These are phyloP conservation scores for Eucalyptus camaldulensis DNA, from an alignment of 345 rosid species.

Conservation along the genomic window DNA sequence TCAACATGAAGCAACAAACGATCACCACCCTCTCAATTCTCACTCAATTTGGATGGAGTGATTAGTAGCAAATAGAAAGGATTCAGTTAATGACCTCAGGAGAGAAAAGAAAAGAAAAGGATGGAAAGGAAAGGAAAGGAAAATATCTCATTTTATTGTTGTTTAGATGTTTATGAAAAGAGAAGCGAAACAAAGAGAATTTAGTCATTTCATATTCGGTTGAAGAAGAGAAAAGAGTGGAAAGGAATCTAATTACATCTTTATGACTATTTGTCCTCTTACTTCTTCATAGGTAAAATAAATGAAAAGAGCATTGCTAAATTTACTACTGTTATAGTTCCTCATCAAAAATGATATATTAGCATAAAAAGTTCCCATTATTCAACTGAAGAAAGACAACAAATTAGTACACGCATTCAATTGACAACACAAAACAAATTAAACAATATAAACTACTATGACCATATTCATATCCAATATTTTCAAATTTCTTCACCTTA, in stretches of 20 bases:
- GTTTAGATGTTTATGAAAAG: not conserved
- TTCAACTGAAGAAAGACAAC: not conserved
- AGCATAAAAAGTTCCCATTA: not conserved
- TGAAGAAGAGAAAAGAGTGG: not conserved
- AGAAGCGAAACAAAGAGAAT: not conserved
- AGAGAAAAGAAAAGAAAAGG: not conserved
- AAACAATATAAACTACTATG: not conserved
- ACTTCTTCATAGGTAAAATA: not conserved
- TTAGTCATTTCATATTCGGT: not conserved
- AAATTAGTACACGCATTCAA: not conserved
- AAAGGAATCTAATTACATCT: not conserved
- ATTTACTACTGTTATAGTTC: not conserved
- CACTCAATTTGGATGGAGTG: not conserved
- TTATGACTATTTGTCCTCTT: not conserved
- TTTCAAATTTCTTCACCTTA: not conserved
- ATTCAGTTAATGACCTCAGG: not conserved
- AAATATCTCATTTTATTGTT: not conserved
- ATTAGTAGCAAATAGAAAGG: not conserved
- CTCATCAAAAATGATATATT: not conserved
- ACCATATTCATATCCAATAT: not conserved
- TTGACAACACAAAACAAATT: not conserved
- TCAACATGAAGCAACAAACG: not conserved
- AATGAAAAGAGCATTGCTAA: not conserved
- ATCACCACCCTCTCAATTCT: not conserved
- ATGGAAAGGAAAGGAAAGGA: not conserved